Percentiles rank a stretch among this genome's conserved stretches.
These are phyloP conservation scores for Dendrobium nobile DNA, from an alignment of 106 monocot genomes.

Conservation along the genomic window DNA sequence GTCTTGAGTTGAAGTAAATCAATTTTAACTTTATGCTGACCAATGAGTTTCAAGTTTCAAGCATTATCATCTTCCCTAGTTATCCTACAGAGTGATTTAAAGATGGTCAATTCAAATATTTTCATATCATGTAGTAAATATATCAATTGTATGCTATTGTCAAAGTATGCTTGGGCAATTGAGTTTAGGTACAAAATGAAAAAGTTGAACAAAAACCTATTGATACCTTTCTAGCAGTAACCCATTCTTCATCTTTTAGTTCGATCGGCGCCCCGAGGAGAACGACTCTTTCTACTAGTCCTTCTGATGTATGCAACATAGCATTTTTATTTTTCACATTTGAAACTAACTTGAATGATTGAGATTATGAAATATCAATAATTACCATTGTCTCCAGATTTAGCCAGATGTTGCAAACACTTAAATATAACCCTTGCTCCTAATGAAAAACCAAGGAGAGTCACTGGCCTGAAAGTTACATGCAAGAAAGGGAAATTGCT, in stretches of 20 bases:
- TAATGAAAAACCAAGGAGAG: conserved; percentile 90
- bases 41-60: background rate
- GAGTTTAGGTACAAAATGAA: background rate
- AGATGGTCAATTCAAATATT: background rate
- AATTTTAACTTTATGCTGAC: background rate
- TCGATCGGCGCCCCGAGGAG: conserved; percentile 94
- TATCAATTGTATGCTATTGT: background rate
- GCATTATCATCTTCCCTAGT: background rate
- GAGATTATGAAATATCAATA: background rate
- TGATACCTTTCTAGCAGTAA: conserved; percentile 62
- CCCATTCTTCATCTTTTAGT: conserved; percentile 71
- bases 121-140: background rate
- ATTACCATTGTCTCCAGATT: conserved; percentile 80
- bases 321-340: background rate
- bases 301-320: conserved; percentile 41
- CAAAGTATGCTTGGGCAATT: background rate
- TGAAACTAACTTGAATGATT: background rate
- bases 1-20: background rate
- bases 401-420: conserved; percentile 73
- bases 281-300: conserved; percentile 87
- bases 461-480: conserved; percentile 72
- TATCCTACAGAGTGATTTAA: background rate
- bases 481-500: background rate
- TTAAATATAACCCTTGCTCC: conserved; percentile 93
- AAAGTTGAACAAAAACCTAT: background rate